Evolutionary conservation across 1,284 basidiomycete genomes (phyloP).

Genomic region (Bondarzewia mesenterica): DNA sequence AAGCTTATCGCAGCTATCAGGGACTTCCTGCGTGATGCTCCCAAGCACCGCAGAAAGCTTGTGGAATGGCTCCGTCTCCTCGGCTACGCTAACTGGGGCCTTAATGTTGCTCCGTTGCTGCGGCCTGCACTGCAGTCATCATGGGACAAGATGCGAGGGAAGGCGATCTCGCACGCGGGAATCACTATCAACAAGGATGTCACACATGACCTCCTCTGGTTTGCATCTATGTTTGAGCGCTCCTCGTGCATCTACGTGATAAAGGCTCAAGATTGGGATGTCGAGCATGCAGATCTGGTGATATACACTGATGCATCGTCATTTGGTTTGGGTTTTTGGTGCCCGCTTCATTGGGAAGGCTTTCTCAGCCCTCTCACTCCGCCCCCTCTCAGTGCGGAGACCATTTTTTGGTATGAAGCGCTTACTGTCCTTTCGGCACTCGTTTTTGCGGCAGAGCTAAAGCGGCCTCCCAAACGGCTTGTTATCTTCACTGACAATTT

Average conservation of each 20-base stretch:
- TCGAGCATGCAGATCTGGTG: constrained; percentile 14
- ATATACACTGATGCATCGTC: constrained; percentile 25
- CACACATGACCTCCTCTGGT: constrained; percentile 24
- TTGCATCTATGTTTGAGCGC: constrained; percentile 15
- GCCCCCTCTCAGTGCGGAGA: background rate
- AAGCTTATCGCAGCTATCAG: background rate
- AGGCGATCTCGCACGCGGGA: constrained; percentile 6
- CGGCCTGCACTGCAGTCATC: background rate
- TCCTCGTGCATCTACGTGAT: constrained; percentile 23
- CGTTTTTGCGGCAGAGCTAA: background rate
- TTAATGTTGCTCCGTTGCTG: constrained; percentile 16
- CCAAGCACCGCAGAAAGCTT: constrained; percentile 11
- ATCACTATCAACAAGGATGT: constrained; percentile 25
- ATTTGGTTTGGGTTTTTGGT: constrained; percentile 23
- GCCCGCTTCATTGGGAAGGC: constrained; percentile 10
- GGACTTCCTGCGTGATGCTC: background rate
- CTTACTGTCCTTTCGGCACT: constrained; percentile 18
- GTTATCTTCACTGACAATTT: constrained; percentile 24
- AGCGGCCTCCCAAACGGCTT: constrained; percentile 8
- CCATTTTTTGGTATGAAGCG: constrained; percentile 26
- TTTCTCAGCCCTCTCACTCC: constrained; percentile 13
- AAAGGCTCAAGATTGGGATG: constrained; percentile 17
- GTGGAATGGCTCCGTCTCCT: constrained; percentile 23
- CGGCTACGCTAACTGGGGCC: constrained; percentile 31
- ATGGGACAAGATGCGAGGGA: constrained; percentile 17